Conservation (phyloP, 495 filamentous ascomycete species). For the Clavariopsis aquatica region DNA sequence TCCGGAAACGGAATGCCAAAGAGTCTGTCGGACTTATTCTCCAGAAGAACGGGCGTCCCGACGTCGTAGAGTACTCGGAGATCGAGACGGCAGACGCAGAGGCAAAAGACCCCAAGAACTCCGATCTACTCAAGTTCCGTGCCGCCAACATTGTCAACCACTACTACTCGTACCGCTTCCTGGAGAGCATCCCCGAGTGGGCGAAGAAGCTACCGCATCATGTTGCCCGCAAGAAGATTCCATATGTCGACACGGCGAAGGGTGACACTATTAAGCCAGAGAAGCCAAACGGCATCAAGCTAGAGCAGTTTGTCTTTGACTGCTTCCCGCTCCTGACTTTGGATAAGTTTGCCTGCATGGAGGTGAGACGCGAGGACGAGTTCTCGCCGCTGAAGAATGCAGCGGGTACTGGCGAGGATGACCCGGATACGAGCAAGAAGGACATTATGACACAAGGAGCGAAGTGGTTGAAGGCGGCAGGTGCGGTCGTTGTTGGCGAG, state of each 20-base stretch:
- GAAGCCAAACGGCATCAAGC: constrained; percentile 96
- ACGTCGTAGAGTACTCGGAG: constrained; percentile 98
- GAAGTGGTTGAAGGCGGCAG: constrained; percentile 78
- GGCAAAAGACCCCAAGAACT: constrained; percentile 82
- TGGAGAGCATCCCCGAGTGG: constrained; percentile 86
- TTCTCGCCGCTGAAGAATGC: constrained; percentile 99
- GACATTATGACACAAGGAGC: constrained; percentile 89
- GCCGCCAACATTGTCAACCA: constrained; percentile 99
- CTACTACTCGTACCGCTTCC: constrained; percentile 95
- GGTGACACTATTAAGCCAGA: constrained; percentile 82
- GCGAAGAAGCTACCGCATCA: constrained; percentile 87
- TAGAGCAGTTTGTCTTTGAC: constrained; percentile 99
- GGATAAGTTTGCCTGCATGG: constrained; percentile 88
- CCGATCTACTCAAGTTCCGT: constrained; percentile 85
- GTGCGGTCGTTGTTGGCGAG: constrained; percentile 74
- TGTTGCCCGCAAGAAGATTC: constrained; percentile 98
- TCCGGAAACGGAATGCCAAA: constrained; percentile 94
- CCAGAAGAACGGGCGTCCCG: constrained; percentile 91
- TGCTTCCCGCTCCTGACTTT: constrained; percentile 89
- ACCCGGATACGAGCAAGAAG: constrained; percentile 83
- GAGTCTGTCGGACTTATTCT: constrained; percentile 96
- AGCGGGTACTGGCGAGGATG: constrained; percentile 80
- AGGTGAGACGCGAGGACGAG: constrained; percentile 95
- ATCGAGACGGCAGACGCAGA: constrained; percentile 86
- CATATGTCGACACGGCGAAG: constrained; percentile 71